phyloP scores from a whole-genome alignment of 257 asterid genomes.

The Phtheirospermum japonicum region DNA sequence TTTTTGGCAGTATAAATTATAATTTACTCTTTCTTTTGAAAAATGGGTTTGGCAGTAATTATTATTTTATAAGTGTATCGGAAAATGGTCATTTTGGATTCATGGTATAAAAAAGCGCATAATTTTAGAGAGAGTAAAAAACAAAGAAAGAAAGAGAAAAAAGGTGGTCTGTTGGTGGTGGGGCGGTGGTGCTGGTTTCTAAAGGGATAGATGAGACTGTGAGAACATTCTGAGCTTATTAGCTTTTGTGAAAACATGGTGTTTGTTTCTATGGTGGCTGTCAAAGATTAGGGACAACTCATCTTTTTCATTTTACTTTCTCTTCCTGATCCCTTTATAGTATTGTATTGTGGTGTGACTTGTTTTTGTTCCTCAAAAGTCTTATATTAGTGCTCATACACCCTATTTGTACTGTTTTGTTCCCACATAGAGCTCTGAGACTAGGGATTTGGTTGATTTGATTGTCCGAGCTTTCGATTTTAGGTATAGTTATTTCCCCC shows the following conservation, averaged over 20 bases:
- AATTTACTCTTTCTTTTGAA: slow-evolving; percentile 9
- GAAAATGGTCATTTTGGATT: slow-evolving; percentile 32
- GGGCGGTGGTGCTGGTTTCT: slow-evolving; percentile 62
- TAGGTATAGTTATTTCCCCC: background rate
- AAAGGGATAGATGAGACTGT: slow-evolving; percentile 36
- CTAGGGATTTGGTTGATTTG: slow-evolving; percentile 29
- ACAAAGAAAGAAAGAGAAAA: slow-evolving; percentile 6
- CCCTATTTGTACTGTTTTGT: background rate
- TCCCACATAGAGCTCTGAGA: slow-evolving; percentile 19
- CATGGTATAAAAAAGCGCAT: slow-evolving; percentile 32
- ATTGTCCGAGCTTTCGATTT: background rate
- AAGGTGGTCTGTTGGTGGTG: slow-evolving; percentile 41
- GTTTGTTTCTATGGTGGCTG: no score
- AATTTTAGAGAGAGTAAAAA: background rate
- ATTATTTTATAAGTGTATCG: slow-evolving; percentile 10
- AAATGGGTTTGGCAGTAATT: background rate
- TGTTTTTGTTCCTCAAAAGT: slow-evolving; percentile 4
- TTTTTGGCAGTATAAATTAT: slow-evolving; percentile 24
- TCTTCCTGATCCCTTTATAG: slow-evolving; percentile 22
- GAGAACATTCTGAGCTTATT: slow-evolving; percentile 66
- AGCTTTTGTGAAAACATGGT: slow-evolving; percentile 65
- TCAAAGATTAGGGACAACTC: slow-evolving; percentile 64
- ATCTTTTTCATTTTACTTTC: slow-evolving; percentile 45
- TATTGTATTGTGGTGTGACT: slow-evolving; percentile 25
- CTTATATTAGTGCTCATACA: background rate